Conservation (phyloP, 2,329 filamentous ascomycete genomes). For the Sclerotinia sclerotiorum region DNA sequence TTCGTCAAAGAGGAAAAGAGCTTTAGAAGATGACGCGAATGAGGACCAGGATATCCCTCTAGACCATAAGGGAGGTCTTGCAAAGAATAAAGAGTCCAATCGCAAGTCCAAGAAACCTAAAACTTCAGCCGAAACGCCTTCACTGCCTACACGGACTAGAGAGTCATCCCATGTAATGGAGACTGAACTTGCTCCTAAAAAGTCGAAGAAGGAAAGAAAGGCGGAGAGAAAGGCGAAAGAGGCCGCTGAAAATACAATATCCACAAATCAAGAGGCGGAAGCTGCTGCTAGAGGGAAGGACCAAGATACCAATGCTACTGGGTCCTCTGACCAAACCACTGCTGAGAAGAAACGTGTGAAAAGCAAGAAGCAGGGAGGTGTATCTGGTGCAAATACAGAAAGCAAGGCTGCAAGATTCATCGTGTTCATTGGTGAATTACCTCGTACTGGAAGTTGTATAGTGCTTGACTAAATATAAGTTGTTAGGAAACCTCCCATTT, state of each 20-base stretch:
- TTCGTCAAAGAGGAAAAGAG: slow-evolving; percentile 34
- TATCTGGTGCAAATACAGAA: slow-evolving; percentile 25
- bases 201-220: slow-evolving; percentile 43
- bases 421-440: slow-evolving; percentile 66
- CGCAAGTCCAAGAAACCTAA: slow-evolving; percentile 17
- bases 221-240: slow-evolving; percentile 41
- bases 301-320: background rate
- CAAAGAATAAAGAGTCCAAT: background rate
- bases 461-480: slow-evolving; percentile 25
- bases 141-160: background rate
- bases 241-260: slow-evolving; percentile 28
- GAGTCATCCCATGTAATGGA: slow-evolving; percentile 24
- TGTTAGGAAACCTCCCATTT: slow-evolving; percentile 81
- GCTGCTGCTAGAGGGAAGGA: slow-evolving; percentile 13
- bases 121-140: background rate
- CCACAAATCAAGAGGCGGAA: slow-evolving; percentile 11
- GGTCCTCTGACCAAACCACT: slow-evolving; percentile 8
- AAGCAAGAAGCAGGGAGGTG: slow-evolving; percentile 40
- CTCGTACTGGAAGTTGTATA: background rate
- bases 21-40: slow-evolving; percentile 12
- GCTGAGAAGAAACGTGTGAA: slow-evolving; percentile 39
- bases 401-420: slow-evolving; percentile 59
- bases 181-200: slow-evolving; percentile 38
- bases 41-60: background rate
- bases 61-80: slow-evolving; percentile 24